phyloP scores from a whole-genome alignment of 257 asterid genomes.

The Solanum sejunctum region DNA sequence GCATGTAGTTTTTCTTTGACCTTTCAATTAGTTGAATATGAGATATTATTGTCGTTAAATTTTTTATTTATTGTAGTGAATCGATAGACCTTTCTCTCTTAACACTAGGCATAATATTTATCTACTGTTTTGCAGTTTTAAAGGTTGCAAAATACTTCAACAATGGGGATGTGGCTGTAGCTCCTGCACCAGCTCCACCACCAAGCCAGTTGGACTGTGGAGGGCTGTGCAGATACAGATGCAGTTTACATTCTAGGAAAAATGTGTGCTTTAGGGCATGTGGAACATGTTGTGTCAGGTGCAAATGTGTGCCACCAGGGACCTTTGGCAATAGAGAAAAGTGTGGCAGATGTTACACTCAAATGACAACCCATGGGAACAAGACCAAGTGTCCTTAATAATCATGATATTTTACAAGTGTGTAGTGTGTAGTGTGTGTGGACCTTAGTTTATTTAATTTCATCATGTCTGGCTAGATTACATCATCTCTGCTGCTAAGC shows the following conservation, averaged over 20 bases:
- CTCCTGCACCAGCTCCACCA: slow-evolving; percentile 17
- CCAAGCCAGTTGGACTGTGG: slow-evolving; percentile 20
- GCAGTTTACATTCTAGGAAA: slow-evolving; percentile 55
- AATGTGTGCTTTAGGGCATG: slow-evolving; percentile 41
- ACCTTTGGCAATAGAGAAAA: slow-evolving; percentile 50
- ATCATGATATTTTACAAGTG: neutral
- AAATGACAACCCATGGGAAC: slow-evolving; percentile 50
- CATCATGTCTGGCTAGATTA: neutral
- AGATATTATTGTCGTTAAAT: no score
- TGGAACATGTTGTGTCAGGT: slow-evolving; percentile 49
- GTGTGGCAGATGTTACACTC: slow-evolving; percentile 55
- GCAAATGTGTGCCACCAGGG: slow-evolving; percentile 66
- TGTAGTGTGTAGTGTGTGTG: neutral
- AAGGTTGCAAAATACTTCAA: slow-evolving; percentile 16
- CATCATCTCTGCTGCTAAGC: neutral
- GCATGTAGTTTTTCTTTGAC: no score
- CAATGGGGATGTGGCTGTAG: slow-evolving; percentile 1
- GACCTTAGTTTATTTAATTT: neutral
- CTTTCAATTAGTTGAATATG: no score
- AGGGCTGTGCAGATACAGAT: slow-evolving; percentile 29
- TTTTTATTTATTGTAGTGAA: no score
- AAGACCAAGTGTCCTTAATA: slow-evolving; percentile 41
- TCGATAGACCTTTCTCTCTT: no score
- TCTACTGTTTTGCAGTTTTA: neutral
- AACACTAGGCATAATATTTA: no score